Evolutionary conservation across 1,284 basidiomycete genomes (phyloP).

Genomic region (Leccinum subfulvum): DNA sequence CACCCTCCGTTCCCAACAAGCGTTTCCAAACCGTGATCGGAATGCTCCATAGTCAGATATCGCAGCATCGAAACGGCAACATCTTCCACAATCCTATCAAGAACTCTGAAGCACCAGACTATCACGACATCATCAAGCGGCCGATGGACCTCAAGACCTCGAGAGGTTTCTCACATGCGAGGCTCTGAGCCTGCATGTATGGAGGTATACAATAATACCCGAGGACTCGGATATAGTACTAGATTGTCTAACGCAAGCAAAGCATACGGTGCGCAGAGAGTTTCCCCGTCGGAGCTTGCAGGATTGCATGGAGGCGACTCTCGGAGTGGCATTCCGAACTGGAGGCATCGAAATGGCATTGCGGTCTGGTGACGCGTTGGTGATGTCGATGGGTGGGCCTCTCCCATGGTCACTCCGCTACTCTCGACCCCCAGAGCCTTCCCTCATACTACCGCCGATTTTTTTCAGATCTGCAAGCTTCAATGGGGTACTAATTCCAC

Average conservation of each 20-base stretch:
- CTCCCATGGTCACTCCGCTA: conserved; percentile 62
- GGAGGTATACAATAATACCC: conserved; percentile 54
- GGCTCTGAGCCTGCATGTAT: conserved; percentile 49
- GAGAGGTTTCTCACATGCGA: conserved; percentile 66
- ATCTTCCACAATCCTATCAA: conserved; percentile 92
- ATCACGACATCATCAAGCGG: conserved; percentile 85
- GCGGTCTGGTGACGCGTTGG: too few species aligned
- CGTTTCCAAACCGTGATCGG: conserved; percentile 79
- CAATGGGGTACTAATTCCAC: conserved; percentile 70
- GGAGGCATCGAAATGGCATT: conserved; percentile 72
- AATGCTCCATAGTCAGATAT: conserved; percentile 80
- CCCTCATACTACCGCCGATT: conserved; percentile 40
- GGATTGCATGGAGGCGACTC: conserved; percentile 80
- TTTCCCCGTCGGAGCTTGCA: conserved; percentile 72
- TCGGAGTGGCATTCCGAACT: conserved; percentile 70
- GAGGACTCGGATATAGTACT: conserved; percentile 35
- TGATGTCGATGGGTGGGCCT: conserved; percentile 68
- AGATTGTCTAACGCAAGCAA: conserved; percentile 29
- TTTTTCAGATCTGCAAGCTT: conserved; percentile 59
- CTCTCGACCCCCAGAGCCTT: conserved; percentile 31
- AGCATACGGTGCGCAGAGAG: conserved; percentile 33
- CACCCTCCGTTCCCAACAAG: conserved; percentile 49
- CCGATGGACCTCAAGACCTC: conserved; percentile 90
- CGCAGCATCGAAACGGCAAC: conserved; percentile 80
- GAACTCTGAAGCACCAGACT: conserved; percentile 83